A percentile compares a stretch with the other conserved stretches of the same genome.
Evolutionary conservation across 441 rosid species (phyloP).

Genomic region (Gossypium laxum): DNA sequence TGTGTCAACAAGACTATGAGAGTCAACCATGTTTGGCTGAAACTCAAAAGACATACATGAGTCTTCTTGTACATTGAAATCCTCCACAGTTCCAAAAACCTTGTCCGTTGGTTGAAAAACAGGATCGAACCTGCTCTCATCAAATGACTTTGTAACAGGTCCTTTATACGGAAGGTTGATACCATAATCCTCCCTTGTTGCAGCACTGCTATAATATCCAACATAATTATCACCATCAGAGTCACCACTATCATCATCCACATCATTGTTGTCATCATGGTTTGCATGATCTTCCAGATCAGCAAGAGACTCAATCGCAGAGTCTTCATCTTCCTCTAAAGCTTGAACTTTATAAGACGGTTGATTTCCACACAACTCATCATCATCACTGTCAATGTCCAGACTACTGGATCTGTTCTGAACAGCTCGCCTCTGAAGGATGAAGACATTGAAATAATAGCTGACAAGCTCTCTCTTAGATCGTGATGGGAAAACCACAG

Average conservation of each 20-base stretch:
- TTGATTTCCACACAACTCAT: slow-evolving; percentile 35
- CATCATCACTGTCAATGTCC: slow-evolving; percentile 53
- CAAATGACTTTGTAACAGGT: slow-evolving; percentile 10
- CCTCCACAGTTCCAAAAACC: slow-evolving; percentile 6
- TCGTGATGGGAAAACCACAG: slow-evolving; percentile 34
- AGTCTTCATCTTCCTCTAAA: slow-evolving; percentile 34
- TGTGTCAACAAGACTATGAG: slow-evolving; percentile 8
- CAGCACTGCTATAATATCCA: slow-evolving; percentile 17
- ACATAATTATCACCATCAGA: slow-evolving; percentile 23
- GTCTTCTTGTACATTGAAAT: slow-evolving; percentile 28
- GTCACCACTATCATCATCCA: background rate
- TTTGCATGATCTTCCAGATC: slow-evolving; percentile 19
- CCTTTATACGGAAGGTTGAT: slow-evolving; percentile 20
- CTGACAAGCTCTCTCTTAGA: slow-evolving; percentile 39
- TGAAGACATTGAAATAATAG: slow-evolving; percentile 56
- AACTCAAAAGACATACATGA: slow-evolving; percentile 41
- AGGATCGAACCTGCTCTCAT: slow-evolving; percentile 15
- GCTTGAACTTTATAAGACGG: slow-evolving; percentile 14
- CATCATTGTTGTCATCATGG: slow-evolving; percentile 13
- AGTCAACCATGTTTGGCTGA: slow-evolving; percentile 18
- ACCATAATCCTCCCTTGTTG: slow-evolving; percentile 25
- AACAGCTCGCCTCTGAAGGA: slow-evolving; percentile 36
- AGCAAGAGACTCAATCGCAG: slow-evolving; percentile 34
- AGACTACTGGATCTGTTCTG: slow-evolving; percentile 39
- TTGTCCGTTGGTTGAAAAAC: slow-evolving; percentile 8